These are phyloP conservation scores for Cyclostephanos invisitatus DNA, from an alignment of 108 stramenopile genomes.

Conservation along the genomic window DNA sequence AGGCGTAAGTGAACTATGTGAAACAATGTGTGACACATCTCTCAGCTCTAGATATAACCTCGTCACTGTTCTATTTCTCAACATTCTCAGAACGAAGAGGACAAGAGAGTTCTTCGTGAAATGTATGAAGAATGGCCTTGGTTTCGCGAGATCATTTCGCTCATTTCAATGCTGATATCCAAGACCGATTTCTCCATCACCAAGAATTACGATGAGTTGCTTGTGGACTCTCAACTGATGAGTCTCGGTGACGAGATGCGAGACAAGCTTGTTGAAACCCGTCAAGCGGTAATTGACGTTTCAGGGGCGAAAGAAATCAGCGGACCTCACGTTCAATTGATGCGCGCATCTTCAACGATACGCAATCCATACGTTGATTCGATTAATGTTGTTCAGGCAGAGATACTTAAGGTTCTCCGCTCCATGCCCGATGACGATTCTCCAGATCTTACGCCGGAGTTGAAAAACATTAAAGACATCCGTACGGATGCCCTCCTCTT, in stretches of 20 bases:
- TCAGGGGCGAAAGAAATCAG: slow-evolving; percentile 80
- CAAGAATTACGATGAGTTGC: slow-evolving; percentile 87
- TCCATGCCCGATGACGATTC: slow-evolving; percentile 65
- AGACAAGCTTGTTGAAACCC: slow-evolving; percentile 79
- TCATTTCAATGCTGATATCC: slow-evolving; percentile 94
- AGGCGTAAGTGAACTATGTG: slow-evolving; percentile 37
- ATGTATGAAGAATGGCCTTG: slow-evolving; percentile 97
- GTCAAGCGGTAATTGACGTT: slow-evolving; percentile 79
- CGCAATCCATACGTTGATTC: slow-evolving; percentile 96
- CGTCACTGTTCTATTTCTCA: neutral
- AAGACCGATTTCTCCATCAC: slow-evolving; percentile 93
- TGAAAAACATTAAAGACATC: slow-evolving; percentile 55
- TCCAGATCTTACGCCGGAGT: slow-evolving; percentile 49
- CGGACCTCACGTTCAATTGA: slow-evolving; percentile 80
- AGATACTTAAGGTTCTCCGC: slow-evolving; percentile 87
- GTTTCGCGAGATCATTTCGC: slow-evolving; percentile 91
- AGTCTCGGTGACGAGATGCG: slow-evolving; percentile 85
- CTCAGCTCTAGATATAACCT: neutral
- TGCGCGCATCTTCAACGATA: slow-evolving; percentile 81
- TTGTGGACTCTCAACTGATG: slow-evolving; percentile 72
- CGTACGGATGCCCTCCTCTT: slow-evolving; percentile 85
- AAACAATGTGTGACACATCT: neutral
- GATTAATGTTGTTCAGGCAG: slow-evolving; percentile 96
- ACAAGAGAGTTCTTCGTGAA: slow-evolving; percentile 60
- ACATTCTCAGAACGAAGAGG: slow-evolving; percentile 46